Evolutionary conservation across 306 rosid genomes (phyloP).

Genomic region (Cucumis cinereus): DNA sequence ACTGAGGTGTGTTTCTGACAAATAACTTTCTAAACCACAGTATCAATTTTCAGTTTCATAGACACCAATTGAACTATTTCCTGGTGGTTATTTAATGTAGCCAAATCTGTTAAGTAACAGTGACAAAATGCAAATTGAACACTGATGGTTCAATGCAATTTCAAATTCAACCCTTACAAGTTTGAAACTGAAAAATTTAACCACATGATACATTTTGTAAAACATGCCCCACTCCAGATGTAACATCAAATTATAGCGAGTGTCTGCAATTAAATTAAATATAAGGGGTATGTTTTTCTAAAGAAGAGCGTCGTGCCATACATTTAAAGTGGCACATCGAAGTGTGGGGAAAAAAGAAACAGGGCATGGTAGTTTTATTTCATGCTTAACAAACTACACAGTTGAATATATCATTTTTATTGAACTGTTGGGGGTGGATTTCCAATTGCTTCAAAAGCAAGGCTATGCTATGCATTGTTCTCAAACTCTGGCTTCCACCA

Average conservation of each 20-base stretch:
- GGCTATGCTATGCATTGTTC: not conserved
- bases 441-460: not conserved
- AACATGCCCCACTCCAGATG: not conserved
- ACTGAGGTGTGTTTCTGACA: constrained; percentile 61
- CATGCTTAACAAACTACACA: too few species aligned
- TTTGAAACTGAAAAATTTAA: not conserved
- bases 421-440: not conserved
- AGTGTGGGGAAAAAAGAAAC: too few species aligned
- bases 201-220: not conserved
- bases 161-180: not conserved
- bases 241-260: not conserved
- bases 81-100: not conserved
- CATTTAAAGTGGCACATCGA: not conserved
- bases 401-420: not conserved
- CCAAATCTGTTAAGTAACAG: not conserved
- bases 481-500: not conserved
- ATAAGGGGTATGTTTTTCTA: not conserved
- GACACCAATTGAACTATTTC: constrained; percentile 18
- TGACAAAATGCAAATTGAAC: not conserved
- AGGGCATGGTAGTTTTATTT: too few species aligned
- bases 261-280: not conserved
- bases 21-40: not conserved
- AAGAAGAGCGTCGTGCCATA: not conserved
- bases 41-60: not conserved
- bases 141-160: not conserved